Percentiles rank a stretch among this genome's conserved stretches.
Evolutionary conservation across 1,139 yeast genomes (phyloP).

Genomic region (Blastobotrys malaysiensis): DNA sequence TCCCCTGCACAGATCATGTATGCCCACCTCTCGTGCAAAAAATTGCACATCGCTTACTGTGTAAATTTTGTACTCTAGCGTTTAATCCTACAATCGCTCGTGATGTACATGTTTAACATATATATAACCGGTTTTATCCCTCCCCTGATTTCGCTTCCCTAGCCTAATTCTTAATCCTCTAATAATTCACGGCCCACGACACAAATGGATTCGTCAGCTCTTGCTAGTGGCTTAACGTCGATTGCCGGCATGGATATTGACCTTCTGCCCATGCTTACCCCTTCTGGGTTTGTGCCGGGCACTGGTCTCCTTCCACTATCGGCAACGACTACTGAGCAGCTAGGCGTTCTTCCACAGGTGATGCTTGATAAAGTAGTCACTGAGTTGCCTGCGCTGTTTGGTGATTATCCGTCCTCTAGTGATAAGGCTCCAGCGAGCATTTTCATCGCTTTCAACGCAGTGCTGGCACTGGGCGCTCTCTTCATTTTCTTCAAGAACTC

Average conservation of each 20-base stretch:
- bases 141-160: neutral
- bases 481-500: slow-evolving; percentile 46
- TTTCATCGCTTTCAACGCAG: slow-evolving; percentile 50
- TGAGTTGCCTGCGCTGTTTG: slow-evolving; percentile 52
- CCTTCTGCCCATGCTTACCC: slow-evolving; percentile 21
- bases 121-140: neutral
- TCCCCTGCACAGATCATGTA: neutral
- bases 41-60: neutral
- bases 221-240: neutral
- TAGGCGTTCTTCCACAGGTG: slow-evolving; percentile 5
- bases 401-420: slow-evolving; percentile 52
- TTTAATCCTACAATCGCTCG: neutral
- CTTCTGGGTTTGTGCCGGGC: slow-evolving; percentile 18
- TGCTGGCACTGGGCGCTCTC: slow-evolving; percentile 47
- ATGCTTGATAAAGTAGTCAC: slow-evolving; percentile 3
- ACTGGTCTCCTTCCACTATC: slow-evolving; percentile 16
- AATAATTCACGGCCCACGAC: neutral
- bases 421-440: slow-evolving; percentile 62
- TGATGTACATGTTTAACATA: neutral
- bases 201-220: neutral
- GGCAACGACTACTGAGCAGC: slow-evolving; percentile 5
- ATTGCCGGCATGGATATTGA: neutral
- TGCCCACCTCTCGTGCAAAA: neutral
- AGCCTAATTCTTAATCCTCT: neutral
- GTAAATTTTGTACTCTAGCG: neutral